Evolutionary conservation across 2,329 filamentous ascomycete genomes (phyloP).

Genomic region (Fusarium virguliforme): DNA sequence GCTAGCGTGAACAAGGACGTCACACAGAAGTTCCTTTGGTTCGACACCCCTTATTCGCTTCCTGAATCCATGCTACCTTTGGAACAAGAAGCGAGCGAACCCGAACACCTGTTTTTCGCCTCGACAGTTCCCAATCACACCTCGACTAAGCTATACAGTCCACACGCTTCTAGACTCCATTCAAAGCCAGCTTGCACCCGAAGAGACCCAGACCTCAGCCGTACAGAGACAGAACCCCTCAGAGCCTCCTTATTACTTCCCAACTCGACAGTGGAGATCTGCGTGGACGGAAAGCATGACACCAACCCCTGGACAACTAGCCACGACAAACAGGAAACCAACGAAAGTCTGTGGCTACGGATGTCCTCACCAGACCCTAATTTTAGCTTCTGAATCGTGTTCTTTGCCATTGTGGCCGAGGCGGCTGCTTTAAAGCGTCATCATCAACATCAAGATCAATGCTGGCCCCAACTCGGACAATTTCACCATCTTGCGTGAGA

Average conservation of each 20-base stretch:
- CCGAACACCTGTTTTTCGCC: constrained; percentile 14
- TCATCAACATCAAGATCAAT: no score
- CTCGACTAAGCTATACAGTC: constrained; percentile 17
- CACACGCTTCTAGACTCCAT: constrained; percentile 32
- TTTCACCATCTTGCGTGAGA: constrained; percentile 25
- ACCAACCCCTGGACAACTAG: constrained; percentile 15
- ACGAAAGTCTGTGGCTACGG: constrained; percentile 26
- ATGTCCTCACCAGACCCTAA: background rate
- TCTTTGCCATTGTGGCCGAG: no score
- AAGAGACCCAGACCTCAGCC: background rate
- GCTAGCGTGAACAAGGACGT: background rate
- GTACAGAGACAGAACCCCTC: constrained; percentile 13
- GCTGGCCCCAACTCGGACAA: background rate
- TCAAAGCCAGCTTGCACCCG: constrained; percentile 5
- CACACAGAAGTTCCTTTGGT: constrained; percentile 22
- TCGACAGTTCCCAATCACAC: constrained; percentile 24
- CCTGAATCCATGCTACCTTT: background rate
- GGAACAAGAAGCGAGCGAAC: background rate
- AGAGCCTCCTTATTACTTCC: background rate
- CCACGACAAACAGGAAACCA: constrained; percentile 29
- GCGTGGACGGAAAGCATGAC: constrained; percentile 23
- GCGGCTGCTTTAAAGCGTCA: no score
- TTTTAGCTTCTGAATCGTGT: background rate
- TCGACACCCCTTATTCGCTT: background rate
- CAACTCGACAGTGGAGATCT: background rate